phyloP scores from a whole-genome alignment of 1,284 basidiomycete species.

The Cutaneotrichosporon spelunceum region DNA sequence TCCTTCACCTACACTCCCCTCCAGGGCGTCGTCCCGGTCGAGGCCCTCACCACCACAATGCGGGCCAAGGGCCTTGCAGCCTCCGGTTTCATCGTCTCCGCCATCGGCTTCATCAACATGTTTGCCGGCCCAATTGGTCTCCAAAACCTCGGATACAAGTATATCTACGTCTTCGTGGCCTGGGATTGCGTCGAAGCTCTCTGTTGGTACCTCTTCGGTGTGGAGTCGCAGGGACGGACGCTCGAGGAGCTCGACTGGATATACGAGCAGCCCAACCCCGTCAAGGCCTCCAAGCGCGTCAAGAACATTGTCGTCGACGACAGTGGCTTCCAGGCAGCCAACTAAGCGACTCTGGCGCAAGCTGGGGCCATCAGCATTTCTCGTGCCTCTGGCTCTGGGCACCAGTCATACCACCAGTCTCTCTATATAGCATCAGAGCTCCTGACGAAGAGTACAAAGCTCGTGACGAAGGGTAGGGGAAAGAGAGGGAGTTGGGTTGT shows the following conservation, averaged over 20 bases:
- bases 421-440: background rate
- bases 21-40: conserved; percentile 73
- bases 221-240: conserved; percentile 44
- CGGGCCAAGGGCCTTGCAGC: conserved; percentile 67
- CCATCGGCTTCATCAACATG: conserved; percentile 56
- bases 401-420: background rate
- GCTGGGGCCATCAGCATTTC: too few relatives aligned
- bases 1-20: conserved; percentile 44
- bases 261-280: conserved; percentile 48
- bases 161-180: conserved; percentile 37
- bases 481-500: too few relatives aligned
- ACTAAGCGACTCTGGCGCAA: too few relatives aligned
- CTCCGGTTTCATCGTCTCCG: conserved; percentile 54
- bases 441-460: background rate
- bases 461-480: too few relatives aligned
- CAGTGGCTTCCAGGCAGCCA: conserved; percentile 2
- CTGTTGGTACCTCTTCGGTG: conserved; percentile 47
- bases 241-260: conserved; percentile 49
- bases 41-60: conserved; percentile 87
- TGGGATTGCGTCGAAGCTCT: conserved; percentile 44
- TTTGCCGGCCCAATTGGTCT: conserved; percentile 53
- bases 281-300: conserved; percentile 38
- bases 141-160: conserved; percentile 50
- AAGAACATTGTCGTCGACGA: conserved; percentile 10
- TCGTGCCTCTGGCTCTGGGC: too few relatives aligned